phyloP scores from a whole-genome alignment of 352 stramenopile genomes.

The Pythium insidiosum region DNA sequence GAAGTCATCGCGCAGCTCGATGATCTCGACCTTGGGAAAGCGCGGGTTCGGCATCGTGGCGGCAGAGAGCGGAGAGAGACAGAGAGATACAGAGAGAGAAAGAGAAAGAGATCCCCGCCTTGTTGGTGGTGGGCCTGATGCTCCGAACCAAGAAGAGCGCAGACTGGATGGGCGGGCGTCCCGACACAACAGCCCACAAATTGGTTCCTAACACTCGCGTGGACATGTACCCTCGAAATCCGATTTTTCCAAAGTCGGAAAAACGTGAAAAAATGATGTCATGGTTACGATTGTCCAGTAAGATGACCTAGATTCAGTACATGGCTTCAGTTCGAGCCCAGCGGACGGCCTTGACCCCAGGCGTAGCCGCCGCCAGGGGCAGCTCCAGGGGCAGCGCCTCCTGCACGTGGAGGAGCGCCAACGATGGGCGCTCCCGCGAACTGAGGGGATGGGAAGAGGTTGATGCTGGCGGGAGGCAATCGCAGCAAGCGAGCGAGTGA shows the following conservation, averaged over 20 bases:
- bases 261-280: too few relatives aligned
- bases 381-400: slow-evolving; percentile 18
- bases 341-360: slow-evolving; percentile 53
- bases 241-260: too few relatives aligned
- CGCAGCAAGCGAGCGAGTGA: neutral
- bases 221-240: too few relatives aligned
- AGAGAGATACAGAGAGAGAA: too few relatives aligned
- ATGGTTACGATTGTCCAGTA: too few relatives aligned
- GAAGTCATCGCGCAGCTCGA: slow-evolving; percentile 92
- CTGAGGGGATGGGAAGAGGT: slow-evolving; percentile 62
- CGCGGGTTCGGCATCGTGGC: slow-evolving; percentile 73
- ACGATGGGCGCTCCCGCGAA: slow-evolving; percentile 45
- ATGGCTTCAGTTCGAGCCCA: too few relatives aligned
- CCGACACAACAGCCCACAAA: too few relatives aligned
- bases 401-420: slow-evolving; percentile 30
- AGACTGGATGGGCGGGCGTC: neutral
- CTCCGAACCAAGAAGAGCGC: neutral
- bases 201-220: too few relatives aligned
- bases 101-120: slow-evolving; percentile 1
- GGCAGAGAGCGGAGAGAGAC: slow-evolving; percentile 2
- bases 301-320: too few relatives aligned
- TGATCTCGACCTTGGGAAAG: slow-evolving; percentile 92
- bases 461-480: slow-evolving; percentile 28
- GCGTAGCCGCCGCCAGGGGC: slow-evolving; percentile 44
- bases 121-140: too few relatives aligned